Base-by-base conservation (phyloP, 768 basidiomycete genomes). In the Lanmaoa pseudosensibilis region DNA sequence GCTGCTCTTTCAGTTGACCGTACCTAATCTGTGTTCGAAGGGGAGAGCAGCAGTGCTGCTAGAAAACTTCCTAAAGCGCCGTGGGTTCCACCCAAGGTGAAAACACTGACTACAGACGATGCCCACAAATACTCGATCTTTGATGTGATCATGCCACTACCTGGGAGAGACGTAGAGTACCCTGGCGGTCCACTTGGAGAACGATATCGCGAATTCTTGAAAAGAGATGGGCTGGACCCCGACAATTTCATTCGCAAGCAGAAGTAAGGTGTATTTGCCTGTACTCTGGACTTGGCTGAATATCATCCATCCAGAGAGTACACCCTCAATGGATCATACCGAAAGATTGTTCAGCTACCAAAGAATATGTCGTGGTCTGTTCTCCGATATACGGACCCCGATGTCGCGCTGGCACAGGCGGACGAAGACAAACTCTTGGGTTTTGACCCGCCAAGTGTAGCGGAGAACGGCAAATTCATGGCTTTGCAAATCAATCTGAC, bases 141-240 rank as follows among this genome's bases (percentile, higher is more conserved):
- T 66, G 96, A 99, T 72, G 90, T 98, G 54, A 84, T 98, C 59
- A 92, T 98, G 87, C 95, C 97, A n/a, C 76, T 98, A 19, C 95
- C 97, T 30, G 97, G 97, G 4, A 93, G 86, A 60, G 92, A 96
- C 65, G 92, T 98, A 19, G 88, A 88, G 34, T 98, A 92, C 70
- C 97, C 97, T 0, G 90, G 87, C 4, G 94, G 94, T 13, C 63
- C 77, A 19, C 82, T 98, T n/a, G 93, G 94, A 25, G 88, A 95
- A 63, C 81, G 84, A 49, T 98, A 96, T 71, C 80, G 79, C 57
- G 84, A 90, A 66, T 94, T 91, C 68, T 78, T 99, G 61, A 77
- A 74, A 56, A 79, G 83, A 65, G 97, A 99, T 73, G 95, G 93
- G 2, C 74, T 99, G 38, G 93, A 98, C 75, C 88, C 92, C 13